Conservation (phyloP, 768 basidiomycete species). For the Dendrothele bispora region DNA sequence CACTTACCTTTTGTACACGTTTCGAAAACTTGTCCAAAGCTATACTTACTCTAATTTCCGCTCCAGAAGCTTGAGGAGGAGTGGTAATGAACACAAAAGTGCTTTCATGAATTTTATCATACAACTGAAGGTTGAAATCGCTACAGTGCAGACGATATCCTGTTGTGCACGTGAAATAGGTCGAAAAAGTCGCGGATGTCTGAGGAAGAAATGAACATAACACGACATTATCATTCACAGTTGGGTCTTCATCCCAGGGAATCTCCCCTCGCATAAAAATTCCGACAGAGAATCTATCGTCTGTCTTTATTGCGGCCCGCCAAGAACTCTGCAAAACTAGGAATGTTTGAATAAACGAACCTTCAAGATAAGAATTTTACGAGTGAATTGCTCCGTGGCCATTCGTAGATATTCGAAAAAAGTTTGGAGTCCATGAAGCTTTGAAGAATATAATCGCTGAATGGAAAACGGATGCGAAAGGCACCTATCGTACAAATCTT, state of each 20-base stretch:
- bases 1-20: conserved; percentile 49
- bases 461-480: conserved; percentile 54
- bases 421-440: conserved; percentile 44
- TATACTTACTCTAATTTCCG: conserved; percentile 55
- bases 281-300: conserved; percentile 59
- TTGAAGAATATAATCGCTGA: conserved; percentile 61
- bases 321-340: background rate
- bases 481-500: conserved; percentile 50
- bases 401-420: conserved; percentile 64
- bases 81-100: conserved; percentile 61
- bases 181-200: conserved; percentile 45
- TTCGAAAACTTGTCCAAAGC: conserved; percentile 60
- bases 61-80: conserved; percentile 41
- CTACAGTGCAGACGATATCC: conserved; percentile 58
- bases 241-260: conserved; percentile 57
- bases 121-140: conserved; percentile 56
- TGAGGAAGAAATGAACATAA: conserved; percentile 63
- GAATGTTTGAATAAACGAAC: conserved; percentile 28
- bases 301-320: conserved; percentile 44
- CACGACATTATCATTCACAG: conserved; percentile 57
- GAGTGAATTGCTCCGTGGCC: conserved; percentile 54
- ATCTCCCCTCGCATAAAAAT: conserved; percentile 63
- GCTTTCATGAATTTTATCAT: conserved; percentile 46
- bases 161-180: conserved; percentile 47
- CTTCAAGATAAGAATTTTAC: conserved; percentile 58